A percentile compares a stretch with the other conserved stretches of the same genome.
Conservation (phyloP, 2,329 filamentous ascomycete genomes). For the Davidsoniella virescens region DNA sequence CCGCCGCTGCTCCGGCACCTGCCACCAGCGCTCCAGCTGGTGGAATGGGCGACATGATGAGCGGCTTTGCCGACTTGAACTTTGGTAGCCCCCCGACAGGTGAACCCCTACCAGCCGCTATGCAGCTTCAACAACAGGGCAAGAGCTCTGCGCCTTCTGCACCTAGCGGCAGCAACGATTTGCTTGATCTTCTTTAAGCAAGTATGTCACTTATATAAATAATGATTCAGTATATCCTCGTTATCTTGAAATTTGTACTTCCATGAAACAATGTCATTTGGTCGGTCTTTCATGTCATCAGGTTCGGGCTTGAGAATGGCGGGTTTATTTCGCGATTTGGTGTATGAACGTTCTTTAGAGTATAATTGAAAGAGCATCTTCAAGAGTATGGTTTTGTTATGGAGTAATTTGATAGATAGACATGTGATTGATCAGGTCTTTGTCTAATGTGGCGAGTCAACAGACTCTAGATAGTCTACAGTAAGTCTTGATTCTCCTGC, state of each 20-base stretch:
- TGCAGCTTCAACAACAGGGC: slow-evolving; percentile 33
- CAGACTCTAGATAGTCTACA: too few relatives aligned
- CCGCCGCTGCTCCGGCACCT: slow-evolving; percentile 25
- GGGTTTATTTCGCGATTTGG: too few relatives aligned
- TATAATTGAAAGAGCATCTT: too few relatives aligned
- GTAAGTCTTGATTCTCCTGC: too few relatives aligned
- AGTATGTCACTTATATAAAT: too few relatives aligned
- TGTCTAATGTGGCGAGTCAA: too few relatives aligned
- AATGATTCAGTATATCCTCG: not conserved
- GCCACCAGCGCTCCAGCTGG: slow-evolving; percentile 25
- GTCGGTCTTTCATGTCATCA: too few relatives aligned
- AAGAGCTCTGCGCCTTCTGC: slow-evolving; percentile 13
- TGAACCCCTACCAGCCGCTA: slow-evolving; percentile 47
- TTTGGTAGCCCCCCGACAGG: slow-evolving; percentile 40
- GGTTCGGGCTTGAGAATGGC: too few relatives aligned
- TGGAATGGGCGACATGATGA: slow-evolving; percentile 73
- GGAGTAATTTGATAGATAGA: too few relatives aligned
- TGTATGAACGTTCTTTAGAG: too few relatives aligned
- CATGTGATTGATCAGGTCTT: too few relatives aligned
- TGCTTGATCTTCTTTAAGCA: slow-evolving; percentile 29
- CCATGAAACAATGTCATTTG: not conserved
- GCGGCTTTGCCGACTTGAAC: slow-evolving; percentile 71
- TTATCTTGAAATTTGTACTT: not conserved
- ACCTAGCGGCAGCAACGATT: slow-evolving; percentile 30
- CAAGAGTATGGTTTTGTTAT: too few relatives aligned